Evolutionary conservation across 2,329 filamentous ascomycete species (phyloP).

Genomic region (Blastomyces parvus): DNA sequence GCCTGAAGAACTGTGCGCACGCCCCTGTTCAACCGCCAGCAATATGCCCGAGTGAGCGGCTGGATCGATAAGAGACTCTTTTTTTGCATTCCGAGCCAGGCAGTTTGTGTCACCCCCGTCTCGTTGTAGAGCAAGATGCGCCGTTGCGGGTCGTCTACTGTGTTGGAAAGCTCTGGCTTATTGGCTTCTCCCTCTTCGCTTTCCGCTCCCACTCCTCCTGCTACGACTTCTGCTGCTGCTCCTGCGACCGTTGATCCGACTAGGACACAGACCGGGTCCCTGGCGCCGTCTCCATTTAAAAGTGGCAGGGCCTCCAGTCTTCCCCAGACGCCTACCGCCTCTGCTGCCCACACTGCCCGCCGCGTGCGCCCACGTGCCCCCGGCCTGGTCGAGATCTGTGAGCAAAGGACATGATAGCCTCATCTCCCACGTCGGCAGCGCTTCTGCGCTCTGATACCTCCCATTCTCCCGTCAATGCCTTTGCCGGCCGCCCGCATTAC

Average conservation of each 20-base stretch:
- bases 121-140: conserved; percentile 12
- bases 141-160: conserved; percentile 16
- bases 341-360: conserved; percentile 3
- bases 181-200: conserved; percentile 9
- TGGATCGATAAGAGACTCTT: conserved; percentile 6
- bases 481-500: conserved; percentile 3
- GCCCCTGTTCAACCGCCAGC: not conserved
- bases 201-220: not conserved
- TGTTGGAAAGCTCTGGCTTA: conserved; percentile 20
- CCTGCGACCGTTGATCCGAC: not conserved
- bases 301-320: not conserved
- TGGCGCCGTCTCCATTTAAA: not conserved
- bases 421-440: conserved; percentile 32
- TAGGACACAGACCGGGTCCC: not conserved
- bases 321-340: not conserved
- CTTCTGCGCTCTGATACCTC: conserved; percentile 26
- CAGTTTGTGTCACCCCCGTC: not conserved
- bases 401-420: conserved; percentile 28
- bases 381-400: not conserved
- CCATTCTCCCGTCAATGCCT: conserved; percentile 18
- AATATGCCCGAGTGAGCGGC: conserved; percentile 1
- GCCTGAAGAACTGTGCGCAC: not conserved
- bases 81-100: not conserved
- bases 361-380: conserved; percentile 16
- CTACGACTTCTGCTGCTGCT: not conserved